phyloP scores from a whole-genome alignment of 2,329 filamentous ascomycete species.

The Pestalotiopsis sp. region DNA sequence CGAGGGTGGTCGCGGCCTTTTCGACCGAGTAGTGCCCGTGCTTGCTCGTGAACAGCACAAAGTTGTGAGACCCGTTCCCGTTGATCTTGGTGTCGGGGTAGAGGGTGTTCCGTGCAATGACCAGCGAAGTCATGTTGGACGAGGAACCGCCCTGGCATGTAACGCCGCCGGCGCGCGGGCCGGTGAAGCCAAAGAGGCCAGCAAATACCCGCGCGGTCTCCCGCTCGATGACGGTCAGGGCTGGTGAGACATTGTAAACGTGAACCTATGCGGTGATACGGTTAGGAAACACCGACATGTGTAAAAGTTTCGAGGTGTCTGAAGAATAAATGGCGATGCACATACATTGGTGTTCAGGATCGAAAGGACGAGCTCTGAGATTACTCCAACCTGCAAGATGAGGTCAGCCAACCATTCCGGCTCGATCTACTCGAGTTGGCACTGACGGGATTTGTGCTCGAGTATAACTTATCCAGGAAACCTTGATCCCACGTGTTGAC shows the following conservation, averaged over 20 bases:
- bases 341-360: slow-evolving; percentile 86
- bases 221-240: slow-evolving; percentile 86
- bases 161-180: slow-evolving; percentile 65
- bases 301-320: not conserved
- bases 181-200: slow-evolving; percentile 72
- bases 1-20: slow-evolving; percentile 90
- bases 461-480: slow-evolving; percentile 93
- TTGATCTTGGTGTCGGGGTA: slow-evolving; percentile 75
- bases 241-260: slow-evolving; percentile 92
- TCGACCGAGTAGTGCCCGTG: slow-evolving; percentile 95
- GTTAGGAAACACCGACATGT: not conserved
- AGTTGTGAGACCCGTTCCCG: slow-evolving; percentile 67
- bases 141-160: slow-evolving; percentile 66
- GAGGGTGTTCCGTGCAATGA: slow-evolving; percentile 80
- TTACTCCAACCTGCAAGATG: slow-evolving; percentile 67
- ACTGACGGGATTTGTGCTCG: slow-evolving; percentile 79
- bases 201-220: slow-evolving; percentile 74
- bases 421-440: too few relatives aligned
- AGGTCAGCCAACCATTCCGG: not conserved
- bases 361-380: slow-evolving; percentile 81
- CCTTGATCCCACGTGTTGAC: slow-evolving; percentile 99
- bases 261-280: slow-evolving; percentile 59
- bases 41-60: slow-evolving; percentile 83
- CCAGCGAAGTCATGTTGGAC: slow-evolving; percentile 70
- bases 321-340: slow-evolving; percentile 1